phyloP scores from a whole-genome alignment of 139 green algal species.

The Micromonas commoda region DNA sequence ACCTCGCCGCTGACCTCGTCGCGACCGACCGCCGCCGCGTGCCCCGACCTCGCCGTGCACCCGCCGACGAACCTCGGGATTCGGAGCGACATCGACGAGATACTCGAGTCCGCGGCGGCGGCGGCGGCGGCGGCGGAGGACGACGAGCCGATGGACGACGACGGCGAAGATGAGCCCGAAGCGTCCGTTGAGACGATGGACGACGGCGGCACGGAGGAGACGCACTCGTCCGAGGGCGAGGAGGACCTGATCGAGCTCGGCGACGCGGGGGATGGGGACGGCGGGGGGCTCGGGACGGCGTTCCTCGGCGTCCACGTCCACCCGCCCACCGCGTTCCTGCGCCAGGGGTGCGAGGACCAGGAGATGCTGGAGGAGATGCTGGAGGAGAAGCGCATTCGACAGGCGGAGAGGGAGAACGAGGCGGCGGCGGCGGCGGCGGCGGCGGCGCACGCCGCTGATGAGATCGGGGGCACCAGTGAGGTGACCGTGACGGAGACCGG shows the following conservation, averaged over 20 bases:
- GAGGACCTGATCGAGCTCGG: no score
- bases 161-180: neutral
- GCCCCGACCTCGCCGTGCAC: no score
- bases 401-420: neutral
- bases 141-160: neutral
- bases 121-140: neutral
- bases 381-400: neutral
- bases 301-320: constrained; percentile 6
- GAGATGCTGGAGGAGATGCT: constrained; percentile 1
- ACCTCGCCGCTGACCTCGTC: neutral
- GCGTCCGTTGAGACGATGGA: neutral
- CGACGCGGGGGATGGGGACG: no score
- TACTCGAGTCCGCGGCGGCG: constrained; percentile 9
- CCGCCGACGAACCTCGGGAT: no score
- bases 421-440: neutral
- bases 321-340: neutral
- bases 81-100: constrained; percentile 52
- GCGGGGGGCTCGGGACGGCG: no score
- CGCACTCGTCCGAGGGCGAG: constrained; percentile 46
- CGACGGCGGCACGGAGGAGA: constrained; percentile 42
- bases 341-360: constrained; percentile 4
- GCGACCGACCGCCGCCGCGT: neutral
- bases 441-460: neutral
- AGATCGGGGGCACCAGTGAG: neutral
- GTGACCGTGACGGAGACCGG: neutral